phyloP scores from a whole-genome alignment of 139 green algal genomes.

The Micractinium sp. region DNA sequence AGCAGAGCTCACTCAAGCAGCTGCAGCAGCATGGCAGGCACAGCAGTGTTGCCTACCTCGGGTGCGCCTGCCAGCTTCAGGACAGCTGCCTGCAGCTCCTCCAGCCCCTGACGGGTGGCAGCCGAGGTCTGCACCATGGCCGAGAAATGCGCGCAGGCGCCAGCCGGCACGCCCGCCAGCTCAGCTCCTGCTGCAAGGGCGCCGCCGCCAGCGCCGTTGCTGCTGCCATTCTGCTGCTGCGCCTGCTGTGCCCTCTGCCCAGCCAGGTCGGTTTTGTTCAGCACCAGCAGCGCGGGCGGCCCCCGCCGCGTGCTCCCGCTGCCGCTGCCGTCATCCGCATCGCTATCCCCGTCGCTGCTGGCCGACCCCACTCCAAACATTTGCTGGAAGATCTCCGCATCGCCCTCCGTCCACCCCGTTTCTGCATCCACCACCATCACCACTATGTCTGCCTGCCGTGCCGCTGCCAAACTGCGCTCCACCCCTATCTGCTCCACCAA shows the following conservation, averaged over 20 bases:
- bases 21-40: neutral
- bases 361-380: slow-evolving; percentile 48
- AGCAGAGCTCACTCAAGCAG: neutral
- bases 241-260: neutral
- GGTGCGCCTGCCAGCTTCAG: slow-evolving; percentile 38
- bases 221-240: slow-evolving; percentile 10
- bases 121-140: slow-evolving; percentile 75
- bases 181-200: slow-evolving; percentile 22
- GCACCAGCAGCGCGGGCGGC: slow-evolving; percentile 74
- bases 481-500: slow-evolving; percentile 90
- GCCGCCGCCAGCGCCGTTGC: slow-evolving; percentile 29
- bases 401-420: slow-evolving; percentile 76
- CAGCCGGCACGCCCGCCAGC: slow-evolving; percentile 31
- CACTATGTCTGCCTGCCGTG: slow-evolving; percentile 82
- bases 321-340: slow-evolving; percentile 21
- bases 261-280: slow-evolving; percentile 91
- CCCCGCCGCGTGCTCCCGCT: neutral
- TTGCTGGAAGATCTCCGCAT: slow-evolving; percentile 64
- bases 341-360: neutral
- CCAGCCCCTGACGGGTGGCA: slow-evolving; percentile 63
- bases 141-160: slow-evolving; percentile 34
- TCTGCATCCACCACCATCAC: slow-evolving; percentile 86
- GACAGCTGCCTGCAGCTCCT: slow-evolving; percentile 66
- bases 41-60: neutral
- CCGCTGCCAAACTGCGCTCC: slow-evolving; percentile 64